A percentile compares a stretch with the other conserved stretches of the same genome.
Evolutionary conservation across 331 rosid species (phyloP).

Genomic region (Acacia concinna): DNA sequence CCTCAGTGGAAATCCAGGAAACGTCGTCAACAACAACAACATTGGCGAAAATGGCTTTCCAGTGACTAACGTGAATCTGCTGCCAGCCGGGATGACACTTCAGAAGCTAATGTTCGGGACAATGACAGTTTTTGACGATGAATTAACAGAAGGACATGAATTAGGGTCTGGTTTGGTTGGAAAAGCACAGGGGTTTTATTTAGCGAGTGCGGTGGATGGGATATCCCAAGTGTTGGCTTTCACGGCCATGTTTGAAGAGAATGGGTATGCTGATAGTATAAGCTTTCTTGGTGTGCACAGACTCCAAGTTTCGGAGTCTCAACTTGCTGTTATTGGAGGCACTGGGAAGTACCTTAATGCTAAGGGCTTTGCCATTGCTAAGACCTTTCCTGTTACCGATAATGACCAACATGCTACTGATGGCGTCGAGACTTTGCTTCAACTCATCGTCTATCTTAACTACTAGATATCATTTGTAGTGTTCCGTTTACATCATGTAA

Average conservation of each 20-base stretch:
- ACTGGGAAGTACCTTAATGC: conserved; percentile 72
- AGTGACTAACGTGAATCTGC: conserved; percentile 42
- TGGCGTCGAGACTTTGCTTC: conserved; percentile 50
- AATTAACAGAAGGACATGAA: conserved; percentile 77
- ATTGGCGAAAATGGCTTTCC: conserved; percentile 47
- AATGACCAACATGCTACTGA: conserved; percentile 42
- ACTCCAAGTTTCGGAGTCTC: conserved; percentile 67
- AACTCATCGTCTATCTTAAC: conserved; percentile 39
- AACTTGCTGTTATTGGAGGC: conserved; percentile 82
- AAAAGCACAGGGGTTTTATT: conserved; percentile 81
- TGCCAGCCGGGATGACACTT: conserved; percentile 60
- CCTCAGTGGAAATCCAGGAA: conserved; percentile 56
- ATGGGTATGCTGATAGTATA: conserved; percentile 62
- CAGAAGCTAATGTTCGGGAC: conserved; percentile 81
- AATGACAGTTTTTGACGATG: conserved; percentile 77
- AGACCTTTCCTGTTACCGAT: conserved; percentile 43
- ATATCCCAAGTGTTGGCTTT: conserved; percentile 75
- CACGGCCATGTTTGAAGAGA: conserved; percentile 70
- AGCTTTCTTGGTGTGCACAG: conserved; percentile 80
- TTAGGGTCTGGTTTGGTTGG: conserved; percentile 74
- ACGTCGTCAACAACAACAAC: conserved; percentile 50
- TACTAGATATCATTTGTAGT: background rate
- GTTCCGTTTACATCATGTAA: background rate
- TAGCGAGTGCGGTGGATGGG: conserved; percentile 74
- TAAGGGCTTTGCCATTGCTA: conserved; percentile 43